These are phyloP conservation scores for Fraxinus dipetala DNA, from an alignment of 305 asterid genomes.

Conservation along the genomic window DNA sequence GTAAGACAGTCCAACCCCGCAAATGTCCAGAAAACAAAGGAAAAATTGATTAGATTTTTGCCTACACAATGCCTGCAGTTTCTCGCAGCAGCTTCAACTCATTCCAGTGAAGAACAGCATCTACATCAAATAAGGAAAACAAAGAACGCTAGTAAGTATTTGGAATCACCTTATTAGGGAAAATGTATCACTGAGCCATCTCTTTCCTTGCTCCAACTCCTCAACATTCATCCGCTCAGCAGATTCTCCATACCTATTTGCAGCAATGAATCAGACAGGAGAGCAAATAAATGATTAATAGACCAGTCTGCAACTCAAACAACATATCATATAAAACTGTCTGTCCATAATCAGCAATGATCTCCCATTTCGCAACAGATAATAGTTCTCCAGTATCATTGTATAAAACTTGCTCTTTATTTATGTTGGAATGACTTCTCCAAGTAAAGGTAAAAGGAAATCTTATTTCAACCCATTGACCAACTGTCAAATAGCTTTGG, in stretches of 20 bases:
- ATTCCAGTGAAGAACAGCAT: not conserved
- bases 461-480: not conserved
- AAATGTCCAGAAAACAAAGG: not conserved
- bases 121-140: not conserved
- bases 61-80: not conserved
- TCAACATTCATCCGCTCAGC: conserved; percentile 64
- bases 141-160: not conserved
- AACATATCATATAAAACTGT: not conserved
- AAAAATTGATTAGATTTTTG: not conserved
- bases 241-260: conserved; percentile 63
- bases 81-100: not conserved
- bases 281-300: not conserved
- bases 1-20: not conserved
- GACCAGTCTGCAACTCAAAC: not conserved
- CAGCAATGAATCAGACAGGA: conserved; percentile 16
- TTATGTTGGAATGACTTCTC: not conserved
- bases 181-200: conserved; percentile 87
- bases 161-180: conserved; percentile 61
- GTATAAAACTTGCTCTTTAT: not conserved
- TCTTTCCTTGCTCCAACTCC: conserved; percentile 81
- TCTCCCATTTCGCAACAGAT: not conserved
- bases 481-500: not conserved
- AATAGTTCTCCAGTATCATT: conserved; percentile 4
- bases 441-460: not conserved
- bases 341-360: not conserved